Evolutionary conservation across 2,329 filamentous ascomycete genomes (phyloP), one percentile per base, ranked within the genome.

Genomic region (Fusarium tjaetaba): DNA sequence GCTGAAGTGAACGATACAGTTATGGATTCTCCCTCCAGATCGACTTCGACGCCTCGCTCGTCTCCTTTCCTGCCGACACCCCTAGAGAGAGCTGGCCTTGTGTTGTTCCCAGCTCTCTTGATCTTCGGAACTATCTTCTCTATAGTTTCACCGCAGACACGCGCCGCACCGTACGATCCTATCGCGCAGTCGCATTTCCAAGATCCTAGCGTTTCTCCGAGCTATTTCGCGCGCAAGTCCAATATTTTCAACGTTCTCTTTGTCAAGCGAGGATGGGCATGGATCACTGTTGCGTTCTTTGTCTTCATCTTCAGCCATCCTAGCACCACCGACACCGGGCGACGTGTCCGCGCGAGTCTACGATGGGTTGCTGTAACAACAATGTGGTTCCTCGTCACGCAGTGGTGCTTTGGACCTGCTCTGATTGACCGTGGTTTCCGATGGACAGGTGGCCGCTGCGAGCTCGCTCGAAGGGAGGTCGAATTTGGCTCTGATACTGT

Each of bases 331-430:
- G 66, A 81, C 41, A 70, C 80, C 10, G 61, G 70, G 78, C 82
- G 72, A 86, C 84, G 70, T 76, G 60, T 88, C 16, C 88, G 90
- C 66, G 94, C 93, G 0, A 79, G 85, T 4, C 56, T 92, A 28
- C 88, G 96, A 53, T 99, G 94, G 87, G 85, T 74, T 0, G 83
- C 92, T 14, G 89, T 94, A 0, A 98, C 96, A 14, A 78, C 84
- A 3, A 92, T 91, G 83, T 99, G 96, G 96, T 86, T 94, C 46
- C 84, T 94, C 43, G 91, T 96, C 24, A 99, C 96, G 73, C 96
- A 98, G 85, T 98, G 96, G 96, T 98, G 91, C 82, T 98, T 99
- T 78, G 96, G 96, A 0, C 91, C 96, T 5, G 88, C 95, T 26
- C 86, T 99, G 55, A 96, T 98, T 77, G 96, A 99, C 81, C 92